A percentile compares a stretch with the other conserved stretches of the same genome.
These are phyloP conservation scores for Colletotrichum horii DNA, from an alignment of 2,329 filamentous ascomycete species.

Conservation along the genomic window DNA sequence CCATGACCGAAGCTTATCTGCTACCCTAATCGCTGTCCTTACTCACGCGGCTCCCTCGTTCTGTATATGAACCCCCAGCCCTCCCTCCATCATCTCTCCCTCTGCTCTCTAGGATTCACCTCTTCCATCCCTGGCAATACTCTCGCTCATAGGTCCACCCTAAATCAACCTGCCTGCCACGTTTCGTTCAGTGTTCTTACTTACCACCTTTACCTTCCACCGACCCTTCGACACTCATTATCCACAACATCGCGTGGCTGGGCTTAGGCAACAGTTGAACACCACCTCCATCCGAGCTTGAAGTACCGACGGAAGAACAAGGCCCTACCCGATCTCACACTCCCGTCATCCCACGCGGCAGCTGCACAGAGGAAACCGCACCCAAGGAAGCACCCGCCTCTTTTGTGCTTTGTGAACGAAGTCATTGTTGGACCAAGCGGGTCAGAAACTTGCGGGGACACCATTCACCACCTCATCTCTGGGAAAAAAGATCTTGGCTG, in stretches of 20 bases:
- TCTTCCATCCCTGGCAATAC: slow-evolving; percentile 1
- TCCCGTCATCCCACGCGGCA: slow-evolving; percentile 1
- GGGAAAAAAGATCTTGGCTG: not conserved
- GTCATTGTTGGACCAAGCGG: not conserved
- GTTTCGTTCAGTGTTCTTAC: not conserved
- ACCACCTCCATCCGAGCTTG: not conserved
- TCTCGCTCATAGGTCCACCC: not conserved
- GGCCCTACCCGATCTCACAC: not conserved
- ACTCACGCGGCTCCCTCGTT: not conserved
- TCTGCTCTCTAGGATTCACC: not conserved
- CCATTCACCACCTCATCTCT: not conserved
- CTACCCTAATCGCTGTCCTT: not conserved
- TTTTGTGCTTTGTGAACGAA: slow-evolving; percentile 1
- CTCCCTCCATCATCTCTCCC: not conserved
- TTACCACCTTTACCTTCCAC: not conserved
- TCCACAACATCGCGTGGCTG: not conserved
- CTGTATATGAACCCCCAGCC: slow-evolving; percentile 18
- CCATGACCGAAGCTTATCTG: slow-evolving; percentile 15
- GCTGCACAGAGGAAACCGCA: not conserved
- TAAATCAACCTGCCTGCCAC: not conserved
- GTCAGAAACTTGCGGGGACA: not conserved
- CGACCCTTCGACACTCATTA: not conserved
- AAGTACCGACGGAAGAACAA: not conserved
- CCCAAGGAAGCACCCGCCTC: not conserved
- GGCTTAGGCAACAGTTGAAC: not conserved